Conservation (phyloP, 495 filamentous ascomycete species). For the Neurospora hispaniola region DNA sequence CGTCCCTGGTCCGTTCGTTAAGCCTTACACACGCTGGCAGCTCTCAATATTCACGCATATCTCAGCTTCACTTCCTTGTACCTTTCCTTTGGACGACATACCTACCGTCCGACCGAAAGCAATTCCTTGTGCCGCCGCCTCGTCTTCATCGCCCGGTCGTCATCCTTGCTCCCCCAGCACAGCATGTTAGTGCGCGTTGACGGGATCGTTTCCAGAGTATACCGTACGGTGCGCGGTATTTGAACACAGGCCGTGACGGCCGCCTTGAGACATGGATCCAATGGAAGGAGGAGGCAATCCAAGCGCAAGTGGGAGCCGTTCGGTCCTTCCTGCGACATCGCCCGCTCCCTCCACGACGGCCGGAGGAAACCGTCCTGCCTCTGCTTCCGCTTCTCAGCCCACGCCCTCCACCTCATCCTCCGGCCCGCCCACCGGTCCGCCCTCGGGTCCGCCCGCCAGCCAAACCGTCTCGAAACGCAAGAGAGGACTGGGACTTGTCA, state of each 20-base stretch:
- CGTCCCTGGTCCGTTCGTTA: background rate
- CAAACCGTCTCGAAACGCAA: conserved; percentile 29
- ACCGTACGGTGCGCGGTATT: background rate
- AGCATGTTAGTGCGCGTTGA: conserved; percentile 7
- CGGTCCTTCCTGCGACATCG: conserved; percentile 1
- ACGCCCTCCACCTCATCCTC: conserved; percentile 15
- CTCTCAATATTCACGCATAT: background rate
- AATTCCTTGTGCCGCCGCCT: background rate
- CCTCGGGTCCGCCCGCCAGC: background rate
- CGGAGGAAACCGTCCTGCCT: conserved; percentile 2
- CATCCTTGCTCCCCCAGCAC: background rate
- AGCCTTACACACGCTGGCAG: background rate
- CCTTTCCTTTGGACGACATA: background rate
- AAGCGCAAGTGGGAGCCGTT: background rate
- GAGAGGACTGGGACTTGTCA: conserved; percentile 42
- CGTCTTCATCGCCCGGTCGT: background rate
- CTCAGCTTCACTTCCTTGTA: background rate
- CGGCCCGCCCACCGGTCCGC: background rate
- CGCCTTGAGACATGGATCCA: conserved; percentile 10
- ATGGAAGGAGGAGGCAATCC: conserved; percentile 21
- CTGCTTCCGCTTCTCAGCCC: conserved; percentile 6
- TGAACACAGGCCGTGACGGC: background rate
- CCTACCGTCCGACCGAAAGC: background rate
- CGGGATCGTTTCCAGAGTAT: conserved; percentile 1
- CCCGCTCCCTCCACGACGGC: conserved; percentile 6